phyloP scores from a whole-genome alignment of 768 basidiomycete species.

The Obba rivulosa region DNA sequence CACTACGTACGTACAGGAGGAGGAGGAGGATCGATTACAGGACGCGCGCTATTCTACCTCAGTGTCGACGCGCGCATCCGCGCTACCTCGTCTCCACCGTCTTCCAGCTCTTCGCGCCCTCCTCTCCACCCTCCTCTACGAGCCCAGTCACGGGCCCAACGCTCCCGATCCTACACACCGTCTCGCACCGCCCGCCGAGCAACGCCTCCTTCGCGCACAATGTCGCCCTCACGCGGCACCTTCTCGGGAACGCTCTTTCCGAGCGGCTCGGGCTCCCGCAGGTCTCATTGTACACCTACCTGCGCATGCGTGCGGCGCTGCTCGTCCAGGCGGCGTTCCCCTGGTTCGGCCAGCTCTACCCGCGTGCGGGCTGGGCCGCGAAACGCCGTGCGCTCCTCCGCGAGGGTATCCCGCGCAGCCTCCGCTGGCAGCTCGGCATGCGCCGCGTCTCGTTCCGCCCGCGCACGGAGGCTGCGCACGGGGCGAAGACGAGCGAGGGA shows the following conservation, averaged over 20 bases:
- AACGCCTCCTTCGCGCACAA: constrained; percentile 26
- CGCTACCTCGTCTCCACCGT: constrained; percentile 27
- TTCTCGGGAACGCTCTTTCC: constrained; percentile 27
- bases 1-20: no score
- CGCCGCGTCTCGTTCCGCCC: constrained; percentile 17
- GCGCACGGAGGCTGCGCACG: constrained; percentile 6
- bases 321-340: constrained; percentile 22
- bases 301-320: constrained; percentile 17
- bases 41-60: no score
- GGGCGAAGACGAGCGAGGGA: constrained; percentile 3
- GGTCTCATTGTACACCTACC: constrained; percentile 9
- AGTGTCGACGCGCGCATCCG: constrained; percentile 27
- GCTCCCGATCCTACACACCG: constrained; percentile 29
- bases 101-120: constrained; percentile 22
- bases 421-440: constrained; percentile 18
- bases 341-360: constrained; percentile 23
- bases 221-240: constrained; percentile 25
- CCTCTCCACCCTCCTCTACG: background rate
- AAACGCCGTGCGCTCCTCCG: constrained; percentile 22
- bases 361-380: constrained; percentile 25
- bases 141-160: constrained; percentile 25
- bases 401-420: constrained; percentile 16
- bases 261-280: constrained; percentile 25
- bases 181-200: constrained; percentile 26
- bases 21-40: no score